A percentile compares a stretch with the other conserved stretches of the same genome.
Conservation (phyloP, 306 rosid species). For the Quercus berberidifolia region DNA sequence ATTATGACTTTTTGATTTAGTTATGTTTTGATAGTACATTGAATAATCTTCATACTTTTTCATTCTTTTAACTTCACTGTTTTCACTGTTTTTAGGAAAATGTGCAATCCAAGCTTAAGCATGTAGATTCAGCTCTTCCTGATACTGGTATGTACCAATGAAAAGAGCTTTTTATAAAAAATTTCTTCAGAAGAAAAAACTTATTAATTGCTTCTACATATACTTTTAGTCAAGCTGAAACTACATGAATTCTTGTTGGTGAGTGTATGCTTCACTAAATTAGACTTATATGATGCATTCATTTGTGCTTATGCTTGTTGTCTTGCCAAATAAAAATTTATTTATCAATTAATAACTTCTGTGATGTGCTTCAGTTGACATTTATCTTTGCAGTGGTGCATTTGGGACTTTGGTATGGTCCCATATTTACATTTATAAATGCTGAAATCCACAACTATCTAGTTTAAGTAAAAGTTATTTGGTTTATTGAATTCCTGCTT, state of each 20-base stretch:
- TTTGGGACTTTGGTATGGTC: neutral
- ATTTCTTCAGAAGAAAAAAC: neutral
- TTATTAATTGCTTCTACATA: neutral
- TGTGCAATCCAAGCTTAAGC: constrained; percentile 39
- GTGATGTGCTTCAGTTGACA: constrained; percentile 1
- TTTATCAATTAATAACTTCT: neutral
- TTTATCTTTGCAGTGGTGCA: constrained; percentile 6
- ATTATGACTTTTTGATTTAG: constrained; percentile 18
- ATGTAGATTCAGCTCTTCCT: constrained; percentile 25
- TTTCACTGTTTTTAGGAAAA: constrained; percentile 52
- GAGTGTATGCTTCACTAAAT: neutral
- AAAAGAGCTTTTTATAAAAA: constrained; percentile 7
- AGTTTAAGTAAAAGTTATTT: neutral
- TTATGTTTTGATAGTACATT: constrained; percentile 2
- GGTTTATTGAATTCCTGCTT: neutral
- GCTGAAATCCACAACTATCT: neutral
- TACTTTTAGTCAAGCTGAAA: neutral
- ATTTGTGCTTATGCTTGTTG: constrained; percentile 1
- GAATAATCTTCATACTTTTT: constrained; percentile 15
- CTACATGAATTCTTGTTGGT: neutral
- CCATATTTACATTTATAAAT: neutral
- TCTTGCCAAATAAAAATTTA: constrained; percentile 8
- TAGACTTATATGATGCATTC: neutral
- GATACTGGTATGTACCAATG: constrained; percentile 41
- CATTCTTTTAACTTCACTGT: constrained; percentile 18